A percentile compares a stretch with the other conserved stretches of the same genome.
Evolutionary conservation across 2,329 filamentous ascomycete species (phyloP).

Genomic region (Didymellaceae sp.): DNA sequence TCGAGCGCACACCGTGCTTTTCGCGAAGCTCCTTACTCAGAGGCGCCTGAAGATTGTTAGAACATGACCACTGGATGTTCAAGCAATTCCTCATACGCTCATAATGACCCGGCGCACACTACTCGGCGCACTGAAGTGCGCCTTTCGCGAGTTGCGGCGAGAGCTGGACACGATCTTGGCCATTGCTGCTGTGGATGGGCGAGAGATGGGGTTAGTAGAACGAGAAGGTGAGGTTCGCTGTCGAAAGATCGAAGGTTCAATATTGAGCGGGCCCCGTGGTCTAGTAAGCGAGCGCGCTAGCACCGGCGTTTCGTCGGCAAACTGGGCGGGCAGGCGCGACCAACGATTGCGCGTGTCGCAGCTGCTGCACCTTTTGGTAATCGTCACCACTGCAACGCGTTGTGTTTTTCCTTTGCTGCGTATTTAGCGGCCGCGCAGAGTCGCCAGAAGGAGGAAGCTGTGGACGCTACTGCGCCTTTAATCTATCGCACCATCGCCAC

Average conservation of each 20-base stretch:
- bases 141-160: conserved; percentile 98
- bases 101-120: conserved; percentile 95
- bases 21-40: conserved; percentile 84
- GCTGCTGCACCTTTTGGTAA: conserved; percentile 10
- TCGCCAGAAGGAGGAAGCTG: background rate
- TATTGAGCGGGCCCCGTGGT: too few species aligned
- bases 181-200: conserved; percentile 62
- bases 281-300: conserved; percentile 12
- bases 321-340: background rate
- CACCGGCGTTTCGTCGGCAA: conserved; percentile 2
- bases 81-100: conserved; percentile 71
- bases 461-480: rapidly evolving
- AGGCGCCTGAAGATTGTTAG: conserved; percentile 47
- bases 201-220: conserved; percentile 42
- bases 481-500: background rate
- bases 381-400: conserved; percentile 9
- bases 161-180: conserved; percentile 80
- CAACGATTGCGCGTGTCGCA: conserved; percentile 20
- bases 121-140: conserved; percentile 95
- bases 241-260: conserved; percentile 20
- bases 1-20: conserved; percentile 93
- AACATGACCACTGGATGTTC: conserved; percentile 36
- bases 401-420: background rate
- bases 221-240: conserved; percentile 20
- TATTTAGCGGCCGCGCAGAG: background rate